Percentiles rank a stretch among this genome's conserved stretches.
phyloP scores from a whole-genome alignment of 2,329 filamentous ascomycete genomes.

The Pyrenophora tritici-repentis region DNA sequence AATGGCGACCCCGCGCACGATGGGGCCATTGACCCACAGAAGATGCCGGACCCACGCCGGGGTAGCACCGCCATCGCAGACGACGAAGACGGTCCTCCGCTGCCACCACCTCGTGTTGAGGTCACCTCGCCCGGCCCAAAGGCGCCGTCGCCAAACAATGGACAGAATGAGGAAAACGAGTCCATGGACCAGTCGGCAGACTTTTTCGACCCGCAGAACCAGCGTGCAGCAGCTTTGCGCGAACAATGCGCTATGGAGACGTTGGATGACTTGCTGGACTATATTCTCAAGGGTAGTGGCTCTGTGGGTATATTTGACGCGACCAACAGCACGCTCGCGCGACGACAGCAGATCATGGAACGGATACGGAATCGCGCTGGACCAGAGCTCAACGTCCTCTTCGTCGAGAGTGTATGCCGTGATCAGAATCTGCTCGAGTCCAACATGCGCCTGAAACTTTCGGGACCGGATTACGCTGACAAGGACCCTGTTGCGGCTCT shows the following conservation, averaged over 20 bases:
- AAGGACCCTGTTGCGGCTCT: slow-evolving; percentile 87
- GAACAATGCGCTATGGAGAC: slow-evolving; percentile 94
- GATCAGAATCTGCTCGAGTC: slow-evolving; percentile 84
- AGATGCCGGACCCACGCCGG: slow-evolving; percentile 35
- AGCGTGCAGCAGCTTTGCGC: slow-evolving; percentile 77
- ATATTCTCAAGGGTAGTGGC: slow-evolving; percentile 79
- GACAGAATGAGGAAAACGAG: slow-evolving; percentile 47
- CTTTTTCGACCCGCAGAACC: slow-evolving; percentile 93
- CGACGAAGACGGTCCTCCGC: slow-evolving; percentile 9
- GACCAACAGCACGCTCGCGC: slow-evolving; percentile 91
- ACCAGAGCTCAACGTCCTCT: slow-evolving; percentile 83
- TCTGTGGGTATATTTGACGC: slow-evolving; percentile 95
- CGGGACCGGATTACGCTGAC: slow-evolving; percentile 92
- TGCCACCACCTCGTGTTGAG: slow-evolving; percentile 37
- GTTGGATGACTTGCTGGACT: slow-evolving; percentile 88
- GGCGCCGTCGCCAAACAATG: slow-evolving; percentile 26
- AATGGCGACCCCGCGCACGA: slow-evolving; percentile 58
- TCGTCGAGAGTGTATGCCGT: slow-evolving; percentile 91
- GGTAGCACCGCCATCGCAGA: slow-evolving; percentile 35
- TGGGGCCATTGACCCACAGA: slow-evolving; percentile 38
- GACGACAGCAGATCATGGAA: slow-evolving; percentile 81
- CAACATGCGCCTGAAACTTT: slow-evolving; percentile 96
- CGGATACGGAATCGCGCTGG: slow-evolving; percentile 82
- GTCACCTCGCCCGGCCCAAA: slow-evolving; percentile 43
- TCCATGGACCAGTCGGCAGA: slow-evolving; percentile 83